Base-by-base conservation (phyloP, 164 flowering plant genomes). In the Liriodendron chinense region DNA sequence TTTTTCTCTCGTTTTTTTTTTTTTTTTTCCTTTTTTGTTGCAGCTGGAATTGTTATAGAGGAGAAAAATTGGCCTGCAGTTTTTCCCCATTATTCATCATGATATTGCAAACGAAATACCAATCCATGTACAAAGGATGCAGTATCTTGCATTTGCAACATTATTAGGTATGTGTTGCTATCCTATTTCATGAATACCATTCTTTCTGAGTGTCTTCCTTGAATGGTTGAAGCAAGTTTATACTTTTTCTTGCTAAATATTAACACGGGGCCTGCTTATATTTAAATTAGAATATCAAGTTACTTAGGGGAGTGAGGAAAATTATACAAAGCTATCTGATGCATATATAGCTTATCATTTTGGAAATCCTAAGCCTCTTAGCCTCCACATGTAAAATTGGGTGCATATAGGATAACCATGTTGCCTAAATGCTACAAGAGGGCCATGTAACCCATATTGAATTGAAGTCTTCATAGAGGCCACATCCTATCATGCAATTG, bases 91-190 rank as follows among this genome's bases (percentile, higher is more conserved):
- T 50, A 93, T 93, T 74, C 96, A 93, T 84, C 94, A 93, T 82
- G 98, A 93, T 79, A 90, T 93, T 84, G 91, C 92, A 65, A 90
- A 89, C 68, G 98, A 93, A 76, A 91, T 91, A 73, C 98, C 98
- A 66, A 81, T 91, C 48, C 88, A 85, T 77, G 76, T 80, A 67
- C 88, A 85, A 65, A 82, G 79, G 78, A 20, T 85, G 77, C 86
- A 83, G 75, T 85, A 85, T 79, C 71, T 75, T 76, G 85, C 87
- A 20, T 85, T 85, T 78, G 76, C 83, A 14, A 78, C 84, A 64
- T 82, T 68, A 53, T 70, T 84, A 72, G 86, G 86, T 84, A 80
- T 72, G 83, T 67, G 18, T 50, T 66, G 6, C 20, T 10, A 64
- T 23, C 25, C 25, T 1, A 1, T 64, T 64, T 3, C 67, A 59